Conservation (phyloP, 163 green algal species). For the Scenedesmus sp. region DNA sequence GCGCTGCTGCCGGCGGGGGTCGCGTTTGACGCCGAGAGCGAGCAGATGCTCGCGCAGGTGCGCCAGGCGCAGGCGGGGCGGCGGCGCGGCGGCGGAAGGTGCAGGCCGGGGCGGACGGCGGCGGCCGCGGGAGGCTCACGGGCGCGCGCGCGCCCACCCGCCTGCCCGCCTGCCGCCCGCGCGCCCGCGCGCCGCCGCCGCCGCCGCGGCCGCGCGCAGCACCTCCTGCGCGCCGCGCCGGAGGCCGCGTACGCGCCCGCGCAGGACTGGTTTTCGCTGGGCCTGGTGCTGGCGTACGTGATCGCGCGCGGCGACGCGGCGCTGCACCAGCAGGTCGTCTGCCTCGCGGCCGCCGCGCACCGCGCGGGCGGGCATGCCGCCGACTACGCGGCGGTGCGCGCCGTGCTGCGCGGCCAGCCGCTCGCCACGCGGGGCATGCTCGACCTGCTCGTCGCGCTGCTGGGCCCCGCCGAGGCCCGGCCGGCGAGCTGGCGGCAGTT, state of each 20-base stretch:
- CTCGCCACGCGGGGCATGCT: not conserved
- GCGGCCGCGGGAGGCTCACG: too few relatives aligned
- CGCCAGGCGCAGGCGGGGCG: too few relatives aligned
- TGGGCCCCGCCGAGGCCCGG: not conserved
- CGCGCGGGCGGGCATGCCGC: not conserved
- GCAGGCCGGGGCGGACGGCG: too few relatives aligned
- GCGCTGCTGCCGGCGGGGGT: too few relatives aligned
- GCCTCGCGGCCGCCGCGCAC: constrained; percentile 1
- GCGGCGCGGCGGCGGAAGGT: too few relatives aligned
- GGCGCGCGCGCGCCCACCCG: too few relatives aligned
- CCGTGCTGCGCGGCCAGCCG: not conserved
- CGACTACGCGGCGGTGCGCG: not conserved
- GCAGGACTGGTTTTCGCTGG: not conserved
- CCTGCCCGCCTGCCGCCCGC: too few relatives aligned
- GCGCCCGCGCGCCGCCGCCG: too few relatives aligned
- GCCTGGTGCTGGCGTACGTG: constrained; percentile 3
- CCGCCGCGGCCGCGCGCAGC: too few relatives aligned
- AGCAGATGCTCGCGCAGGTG: too few relatives aligned
- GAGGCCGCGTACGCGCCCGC: not conserved
- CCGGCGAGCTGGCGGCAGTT: not conserved
- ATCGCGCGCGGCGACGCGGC: not conserved
- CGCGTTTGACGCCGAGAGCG: too few relatives aligned
- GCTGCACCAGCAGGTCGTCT: constrained; percentile 8
- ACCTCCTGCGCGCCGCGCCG: too few relatives aligned
- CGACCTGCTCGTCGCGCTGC: not conserved